Evolutionary conservation across 108 stramenopile genomes (phyloP).

Genomic region (Pelagomonas calceolata): DNA sequence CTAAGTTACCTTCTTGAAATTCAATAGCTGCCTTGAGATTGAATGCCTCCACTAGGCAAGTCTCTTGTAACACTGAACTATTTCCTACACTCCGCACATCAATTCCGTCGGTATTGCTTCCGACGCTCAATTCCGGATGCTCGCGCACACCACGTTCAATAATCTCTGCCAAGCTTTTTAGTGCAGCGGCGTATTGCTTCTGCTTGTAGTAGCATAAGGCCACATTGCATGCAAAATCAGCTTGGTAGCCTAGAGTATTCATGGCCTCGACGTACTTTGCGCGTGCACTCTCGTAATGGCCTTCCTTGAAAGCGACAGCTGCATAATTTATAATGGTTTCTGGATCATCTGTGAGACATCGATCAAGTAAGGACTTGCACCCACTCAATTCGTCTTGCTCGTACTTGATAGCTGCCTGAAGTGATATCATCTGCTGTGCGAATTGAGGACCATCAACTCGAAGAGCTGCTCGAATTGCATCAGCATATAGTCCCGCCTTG

Average conservation of each 20-base stretch:
- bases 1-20: slow-evolving; percentile 38
- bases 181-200: slow-evolving; percentile 47
- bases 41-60: slow-evolving; percentile 59
- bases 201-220: slow-evolving; percentile 67
- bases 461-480: slow-evolving; percentile 39
- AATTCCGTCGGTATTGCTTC: slow-evolving; percentile 43
- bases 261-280: slow-evolving; percentile 55
- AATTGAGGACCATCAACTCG: slow-evolving; percentile 32
- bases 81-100: slow-evolving; percentile 53
- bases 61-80: slow-evolving; percentile 31
- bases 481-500: slow-evolving; percentile 47
- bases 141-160: slow-evolving; percentile 54
- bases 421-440: slow-evolving; percentile 46
- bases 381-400: slow-evolving; percentile 60
- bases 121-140: slow-evolving; percentile 56
- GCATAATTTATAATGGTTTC: slow-evolving; percentile 58
- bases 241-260: slow-evolving; percentile 52
- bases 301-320: slow-evolving; percentile 60
- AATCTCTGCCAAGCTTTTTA: slow-evolving; percentile 50
- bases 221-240: slow-evolving; percentile 68
- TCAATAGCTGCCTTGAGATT: slow-evolving; percentile 75
- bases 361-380: slow-evolving; percentile 42
- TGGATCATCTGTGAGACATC: slow-evolving; percentile 58
- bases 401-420: slow-evolving; percentile 60
- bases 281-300: slow-evolving; percentile 49